These are phyloP conservation scores for Salvia rosmarinus DNA, from an alignment of 257 asterid species.

Conservation along the genomic window DNA sequence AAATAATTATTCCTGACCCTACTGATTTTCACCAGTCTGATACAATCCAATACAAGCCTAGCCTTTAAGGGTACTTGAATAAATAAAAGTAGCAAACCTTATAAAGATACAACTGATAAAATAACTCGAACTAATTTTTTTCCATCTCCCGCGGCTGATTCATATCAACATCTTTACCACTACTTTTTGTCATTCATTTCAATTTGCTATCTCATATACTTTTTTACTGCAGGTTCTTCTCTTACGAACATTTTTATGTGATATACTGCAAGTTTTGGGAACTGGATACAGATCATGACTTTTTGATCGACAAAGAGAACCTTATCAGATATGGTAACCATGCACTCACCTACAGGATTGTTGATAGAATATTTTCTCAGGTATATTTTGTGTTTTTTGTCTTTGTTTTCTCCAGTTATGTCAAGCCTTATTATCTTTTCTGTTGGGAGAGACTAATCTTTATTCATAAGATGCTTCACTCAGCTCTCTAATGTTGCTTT, in stretches of 20 bases:
- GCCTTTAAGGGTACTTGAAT: not conserved
- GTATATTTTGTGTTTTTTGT: constrained; percentile 49
- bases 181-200: constrained; percentile 28
- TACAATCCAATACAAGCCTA: not conserved
- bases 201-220: constrained; percentile 30
- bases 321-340: constrained; percentile 98
- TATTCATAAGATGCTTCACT: constrained; percentile 18
- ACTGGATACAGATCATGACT: constrained; percentile 97
- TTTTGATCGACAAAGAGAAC: constrained; percentile 92
- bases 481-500: constrained; percentile 33
- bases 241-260: constrained; percentile 95
- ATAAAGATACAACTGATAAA: not conserved
- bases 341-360: constrained; percentile 97
- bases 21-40: not conserved
- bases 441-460: constrained; percentile 23
- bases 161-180: not conserved
- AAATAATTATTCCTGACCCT: not conserved
- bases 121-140: not conserved
- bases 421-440: constrained; percentile 30
- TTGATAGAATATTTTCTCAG: constrained; percentile 97
- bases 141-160: not conserved
- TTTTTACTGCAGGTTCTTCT: constrained; percentile 79
- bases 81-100: not conserved
- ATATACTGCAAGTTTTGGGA: constrained; percentile 99
- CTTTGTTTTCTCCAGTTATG: constrained; percentile 28